A percentile compares a stretch with the other conserved stretches of the same genome.
These are phyloP conservation scores for Irpex sp. DNA, from an alignment of 1,284 basidiomycete genomes.

Conservation along the genomic window DNA sequence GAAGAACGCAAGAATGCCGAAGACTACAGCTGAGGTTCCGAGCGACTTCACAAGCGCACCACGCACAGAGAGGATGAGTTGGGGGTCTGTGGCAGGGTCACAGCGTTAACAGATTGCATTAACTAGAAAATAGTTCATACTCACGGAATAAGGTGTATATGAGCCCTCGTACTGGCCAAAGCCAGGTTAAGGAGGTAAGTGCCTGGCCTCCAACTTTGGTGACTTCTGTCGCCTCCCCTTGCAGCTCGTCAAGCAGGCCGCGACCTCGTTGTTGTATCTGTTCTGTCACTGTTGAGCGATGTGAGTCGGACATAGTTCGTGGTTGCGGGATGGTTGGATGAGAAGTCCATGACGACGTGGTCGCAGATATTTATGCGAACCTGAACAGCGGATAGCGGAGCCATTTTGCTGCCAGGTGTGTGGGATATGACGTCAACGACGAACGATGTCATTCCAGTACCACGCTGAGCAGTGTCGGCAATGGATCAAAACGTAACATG, in stretches of 20 bases:
- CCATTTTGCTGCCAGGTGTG: background rate
- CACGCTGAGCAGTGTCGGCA: too few species aligned
- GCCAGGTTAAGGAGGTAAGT: slow-evolving; percentile 26
- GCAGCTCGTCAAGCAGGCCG: slow-evolving; percentile 14
- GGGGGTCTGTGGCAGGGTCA: slow-evolving; percentile 20
- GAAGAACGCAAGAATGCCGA: slow-evolving; percentile 51
- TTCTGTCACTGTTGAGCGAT: background rate
- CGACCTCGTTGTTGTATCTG: background rate
- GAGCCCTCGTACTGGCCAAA: slow-evolving; percentile 29
- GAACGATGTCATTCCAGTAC: background rate
- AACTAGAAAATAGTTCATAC: slow-evolving; percentile 4
- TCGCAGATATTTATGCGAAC: background rate
- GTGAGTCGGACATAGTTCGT: background rate
- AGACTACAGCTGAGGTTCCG: slow-evolving; percentile 38
- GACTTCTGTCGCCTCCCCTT: slow-evolving; percentile 18
- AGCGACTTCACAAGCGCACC: slow-evolving; percentile 38
- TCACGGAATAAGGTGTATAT: slow-evolving; percentile 23
- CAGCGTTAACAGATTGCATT: background rate
- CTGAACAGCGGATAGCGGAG: background rate
- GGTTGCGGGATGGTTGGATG: background rate
- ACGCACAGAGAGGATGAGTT: slow-evolving; percentile 32
- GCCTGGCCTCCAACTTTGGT: slow-evolving; percentile 18
- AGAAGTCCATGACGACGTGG: background rate
- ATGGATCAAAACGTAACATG: too few species aligned
- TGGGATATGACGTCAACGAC: background rate